Percentiles rank a stretch among this genome's conserved stretches.
Evolutionary conservation across 768 basidiomycete species (phyloP).

Genomic region (Lyophyllum shimeji): DNA sequence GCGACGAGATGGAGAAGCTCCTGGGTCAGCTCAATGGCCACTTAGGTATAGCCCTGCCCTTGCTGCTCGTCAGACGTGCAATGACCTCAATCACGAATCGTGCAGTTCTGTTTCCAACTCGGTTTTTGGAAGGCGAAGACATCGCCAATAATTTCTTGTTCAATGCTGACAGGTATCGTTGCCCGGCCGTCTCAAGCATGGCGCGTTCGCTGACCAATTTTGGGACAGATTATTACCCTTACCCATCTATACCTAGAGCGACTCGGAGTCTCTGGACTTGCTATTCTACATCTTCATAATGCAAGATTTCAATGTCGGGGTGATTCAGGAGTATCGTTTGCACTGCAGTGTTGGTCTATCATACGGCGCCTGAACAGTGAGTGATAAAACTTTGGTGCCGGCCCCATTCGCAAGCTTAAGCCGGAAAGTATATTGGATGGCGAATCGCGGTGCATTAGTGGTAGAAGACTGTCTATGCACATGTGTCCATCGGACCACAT

Average conservation of each 20-base stretch:
- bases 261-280: too few species aligned
- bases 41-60: conserved; percentile 58
- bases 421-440: too few species aligned
- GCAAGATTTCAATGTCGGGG: too few species aligned
- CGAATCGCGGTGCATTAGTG: too few species aligned
- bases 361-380: too few species aligned
- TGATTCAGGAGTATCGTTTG: too few species aligned
- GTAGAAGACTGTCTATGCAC: too few species aligned
- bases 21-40: conserved; percentile 80
- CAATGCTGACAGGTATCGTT: conserved; percentile 72
- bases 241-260: conserved; percentile 63
- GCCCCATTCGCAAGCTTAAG: too few species aligned
- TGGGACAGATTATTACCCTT: conserved; percentile 64
- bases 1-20: conserved; percentile 86
- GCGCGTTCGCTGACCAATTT: not conserved
- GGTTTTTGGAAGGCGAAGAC: conserved; percentile 93
- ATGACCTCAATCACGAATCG: not conserved
- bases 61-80: not conserved
- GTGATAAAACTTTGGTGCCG: too few species aligned
- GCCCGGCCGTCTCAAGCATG: conserved; percentile 4
- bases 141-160: conserved; percentile 91
- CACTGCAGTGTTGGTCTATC: too few species aligned
- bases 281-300: too few species aligned
- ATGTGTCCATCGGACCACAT: too few species aligned
- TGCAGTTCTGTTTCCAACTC: conserved; percentile 78